Conservation (phyloP, 139 green algal species). For the Astrephomene gubernaculifera region DNA sequence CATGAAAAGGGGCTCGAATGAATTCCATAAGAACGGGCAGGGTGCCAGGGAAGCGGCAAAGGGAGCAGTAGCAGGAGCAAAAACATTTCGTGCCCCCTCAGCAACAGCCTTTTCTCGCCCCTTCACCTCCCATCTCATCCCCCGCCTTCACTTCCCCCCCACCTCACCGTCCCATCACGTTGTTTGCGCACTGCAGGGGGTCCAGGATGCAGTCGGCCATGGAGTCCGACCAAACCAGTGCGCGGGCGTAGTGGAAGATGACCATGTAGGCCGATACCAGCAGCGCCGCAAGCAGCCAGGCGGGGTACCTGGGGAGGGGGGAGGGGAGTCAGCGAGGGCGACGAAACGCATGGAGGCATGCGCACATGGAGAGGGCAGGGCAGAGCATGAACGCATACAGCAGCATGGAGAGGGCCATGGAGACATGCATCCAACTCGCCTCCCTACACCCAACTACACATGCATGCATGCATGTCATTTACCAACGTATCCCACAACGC, state of each 20-base stretch:
- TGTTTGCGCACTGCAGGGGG: not conserved
- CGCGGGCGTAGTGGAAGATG: constrained; percentile 32
- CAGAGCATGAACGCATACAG: too few species aligned
- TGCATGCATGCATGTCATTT: too few species aligned
- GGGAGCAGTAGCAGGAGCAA: not conserved
- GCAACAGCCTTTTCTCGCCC: too few species aligned
- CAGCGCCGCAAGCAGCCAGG: constrained; percentile 44
- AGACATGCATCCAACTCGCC: too few species aligned
- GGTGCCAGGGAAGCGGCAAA: not conserved
- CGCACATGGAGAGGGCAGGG: too few species aligned
- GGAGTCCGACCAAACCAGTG: constrained; percentile 5
- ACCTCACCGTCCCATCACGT: constrained; percentile 3
- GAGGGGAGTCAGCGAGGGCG: too few species aligned
- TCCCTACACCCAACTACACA: too few species aligned
- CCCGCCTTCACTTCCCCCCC: too few species aligned
- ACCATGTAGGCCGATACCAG: constrained; percentile 43
- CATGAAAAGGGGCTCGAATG: not conserved
- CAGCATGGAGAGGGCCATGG: too few species aligned
- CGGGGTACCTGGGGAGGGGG: constrained; percentile 27
- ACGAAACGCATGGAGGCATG: too few species aligned
- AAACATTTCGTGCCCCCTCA: not conserved
- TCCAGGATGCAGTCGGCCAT: not conserved
- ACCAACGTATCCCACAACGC: too few species aligned
- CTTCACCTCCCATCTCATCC: too few species aligned
- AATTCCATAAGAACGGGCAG: not conserved